Conservation (phyloP, 257 asterid species). For the Lithospermum erythrorhizon region DNA sequence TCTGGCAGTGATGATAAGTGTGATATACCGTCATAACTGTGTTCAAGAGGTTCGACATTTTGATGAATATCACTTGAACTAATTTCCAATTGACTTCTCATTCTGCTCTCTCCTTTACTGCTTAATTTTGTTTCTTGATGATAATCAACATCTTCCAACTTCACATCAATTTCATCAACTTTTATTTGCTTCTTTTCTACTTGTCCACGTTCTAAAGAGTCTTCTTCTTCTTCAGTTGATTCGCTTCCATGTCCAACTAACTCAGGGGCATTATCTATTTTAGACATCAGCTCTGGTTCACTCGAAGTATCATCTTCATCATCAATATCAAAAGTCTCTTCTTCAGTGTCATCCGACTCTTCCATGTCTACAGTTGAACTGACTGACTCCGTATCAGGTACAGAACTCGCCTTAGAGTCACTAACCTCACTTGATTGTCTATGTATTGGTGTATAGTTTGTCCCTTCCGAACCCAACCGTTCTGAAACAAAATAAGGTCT, state of each 20-base stretch:
- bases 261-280: conserved; percentile 36
- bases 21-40: conserved; percentile 25
- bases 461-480: conserved; percentile 35
- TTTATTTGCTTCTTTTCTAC: conserved; percentile 25
- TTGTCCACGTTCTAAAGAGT: conserved; percentile 22
- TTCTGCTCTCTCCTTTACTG: conserved; percentile 8
- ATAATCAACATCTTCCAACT: conserved; percentile 8
- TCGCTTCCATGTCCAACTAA: conserved; percentile 64
- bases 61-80: conserved; percentile 11
- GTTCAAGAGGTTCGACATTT: conserved; percentile 11
- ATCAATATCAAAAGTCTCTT: conserved; percentile 7
- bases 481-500: conserved; percentile 67
- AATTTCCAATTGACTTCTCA: conserved; percentile 6
- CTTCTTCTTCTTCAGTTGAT: conserved; percentile 51
- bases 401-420: conserved; percentile 61
- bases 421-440: conserved; percentile 69
- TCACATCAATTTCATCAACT: conserved; percentile 15
- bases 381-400: conserved; percentile 36
- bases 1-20: conserved; percentile 59
- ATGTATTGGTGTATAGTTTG: conserved; percentile 46
- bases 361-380: conserved; percentile 31
- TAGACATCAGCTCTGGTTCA: conserved; percentile 25
- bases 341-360: conserved; percentile 26
- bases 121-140: conserved; percentile 3
- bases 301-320: conserved; percentile 12